These are phyloP conservation scores for Atkinsonella hypoxylon DNA, from an alignment of 2,329 filamentous ascomycete species.

Conservation along the genomic window DNA sequence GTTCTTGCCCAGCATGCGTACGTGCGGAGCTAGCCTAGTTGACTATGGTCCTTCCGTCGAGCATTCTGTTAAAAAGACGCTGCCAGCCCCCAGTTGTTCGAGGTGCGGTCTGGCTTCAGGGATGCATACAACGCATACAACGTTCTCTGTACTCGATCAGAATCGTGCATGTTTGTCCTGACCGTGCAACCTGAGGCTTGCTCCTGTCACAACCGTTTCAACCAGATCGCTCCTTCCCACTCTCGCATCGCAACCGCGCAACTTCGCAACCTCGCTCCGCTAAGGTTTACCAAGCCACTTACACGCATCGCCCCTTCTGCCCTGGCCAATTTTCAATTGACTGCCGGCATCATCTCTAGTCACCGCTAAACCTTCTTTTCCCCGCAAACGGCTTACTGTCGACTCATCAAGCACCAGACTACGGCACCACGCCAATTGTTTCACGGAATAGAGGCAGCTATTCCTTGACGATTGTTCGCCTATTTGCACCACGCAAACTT, in stretches of 20 bases:
- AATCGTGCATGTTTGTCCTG: not conserved
- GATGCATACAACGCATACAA: too few relatives aligned
- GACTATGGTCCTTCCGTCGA: not conserved
- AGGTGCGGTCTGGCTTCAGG: not conserved
- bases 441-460: not conserved
- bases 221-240: conserved; percentile 5
- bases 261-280: not conserved
- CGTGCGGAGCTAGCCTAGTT: not conserved
- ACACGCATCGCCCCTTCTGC: conserved; percentile 2
- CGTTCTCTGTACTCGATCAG: not conserved
- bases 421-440: not conserved
- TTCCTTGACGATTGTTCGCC: not conserved
- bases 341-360: not conserved
- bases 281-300: conserved; percentile 2
- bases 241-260: not conserved
- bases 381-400: not conserved
- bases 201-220: not conserved
- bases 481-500: conserved; percentile 4
- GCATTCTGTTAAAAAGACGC: conserved; percentile 4
- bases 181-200: not conserved
- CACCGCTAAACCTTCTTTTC: not conserved
- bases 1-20: not conserved
- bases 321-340: not conserved
- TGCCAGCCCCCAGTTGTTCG: not conserved
- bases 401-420: not conserved